Evolutionary conservation across 2,329 filamentous ascomycete genomes (phyloP).

Genomic region (Torrubiella hemipterigena): DNA sequence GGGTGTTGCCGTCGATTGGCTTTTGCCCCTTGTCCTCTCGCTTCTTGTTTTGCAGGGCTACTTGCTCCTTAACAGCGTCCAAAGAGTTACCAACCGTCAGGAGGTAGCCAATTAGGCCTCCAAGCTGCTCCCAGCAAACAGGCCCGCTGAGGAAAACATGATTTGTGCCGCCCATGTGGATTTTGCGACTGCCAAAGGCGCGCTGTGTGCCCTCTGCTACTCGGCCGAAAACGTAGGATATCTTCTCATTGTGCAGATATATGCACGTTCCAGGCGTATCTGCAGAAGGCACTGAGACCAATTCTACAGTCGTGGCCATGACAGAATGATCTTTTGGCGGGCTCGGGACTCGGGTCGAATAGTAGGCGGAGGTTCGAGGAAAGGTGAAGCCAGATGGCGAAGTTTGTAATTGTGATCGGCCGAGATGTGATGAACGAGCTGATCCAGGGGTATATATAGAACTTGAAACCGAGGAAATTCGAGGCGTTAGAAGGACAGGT

Average conservation of each 20-base stretch:
- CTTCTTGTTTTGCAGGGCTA: slow-evolving; percentile 25
- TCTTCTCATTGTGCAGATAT: slow-evolving; percentile 67
- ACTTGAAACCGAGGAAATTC: too few relatives aligned
- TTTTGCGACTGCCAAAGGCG: slow-evolving; percentile 54
- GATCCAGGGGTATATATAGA: too few relatives aligned
- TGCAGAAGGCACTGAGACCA: slow-evolving; percentile 72
- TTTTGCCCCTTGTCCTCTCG: slow-evolving; percentile 25
- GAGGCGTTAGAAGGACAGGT: too few relatives aligned
- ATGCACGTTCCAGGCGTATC: slow-evolving; percentile 77
- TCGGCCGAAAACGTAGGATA: slow-evolving; percentile 77
- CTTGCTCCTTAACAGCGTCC: slow-evolving; percentile 30
- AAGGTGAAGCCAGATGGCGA: too few relatives aligned
- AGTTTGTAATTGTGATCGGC: too few relatives aligned
- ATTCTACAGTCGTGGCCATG: slow-evolving; percentile 66
- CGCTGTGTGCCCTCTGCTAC: slow-evolving; percentile 78
- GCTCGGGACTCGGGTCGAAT: too few relatives aligned
- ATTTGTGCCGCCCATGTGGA: slow-evolving; percentile 51
- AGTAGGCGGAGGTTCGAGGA: too few relatives aligned
- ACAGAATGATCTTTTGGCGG: slow-evolving; percentile 10
- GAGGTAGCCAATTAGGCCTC: slow-evolving; percentile 75
- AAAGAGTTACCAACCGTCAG: slow-evolving; percentile 67
- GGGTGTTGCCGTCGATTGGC: slow-evolving; percentile 11
- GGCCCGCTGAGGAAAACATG: slow-evolving; percentile 76
- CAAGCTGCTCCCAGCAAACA: slow-evolving; percentile 62
- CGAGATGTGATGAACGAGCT: too few relatives aligned